phyloP scores from a whole-genome alignment of 208 protist genomes.

The Trypanosoma avium region DNA sequence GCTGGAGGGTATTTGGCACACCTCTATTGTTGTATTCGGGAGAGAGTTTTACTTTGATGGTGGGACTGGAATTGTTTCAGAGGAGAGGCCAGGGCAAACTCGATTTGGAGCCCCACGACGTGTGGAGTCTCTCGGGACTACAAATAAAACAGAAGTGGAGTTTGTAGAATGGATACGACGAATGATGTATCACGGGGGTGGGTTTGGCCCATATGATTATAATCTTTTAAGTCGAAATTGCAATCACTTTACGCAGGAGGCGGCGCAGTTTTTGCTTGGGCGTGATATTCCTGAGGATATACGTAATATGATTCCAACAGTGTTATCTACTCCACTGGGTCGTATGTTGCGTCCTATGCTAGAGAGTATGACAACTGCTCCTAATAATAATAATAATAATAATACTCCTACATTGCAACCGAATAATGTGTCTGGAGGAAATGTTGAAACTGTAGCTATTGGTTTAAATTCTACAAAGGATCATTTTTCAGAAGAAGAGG shows the following conservation, averaged over 20 bases:
- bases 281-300: slow-evolving; percentile 69
- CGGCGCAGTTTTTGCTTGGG: slow-evolving; percentile 65
- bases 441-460: background rate
- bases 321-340: slow-evolving; percentile 82
- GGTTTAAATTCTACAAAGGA: slow-evolving; percentile 31
- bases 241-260: slow-evolving; percentile 93
- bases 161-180: slow-evolving; percentile 58
- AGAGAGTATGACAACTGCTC: slow-evolving; percentile 56
- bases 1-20: slow-evolving; percentile 95
- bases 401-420: background rate
- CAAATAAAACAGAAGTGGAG: slow-evolving; percentile 49
- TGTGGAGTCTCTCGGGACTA: slow-evolving; percentile 58
- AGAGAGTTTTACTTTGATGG: slow-evolving; percentile 94
- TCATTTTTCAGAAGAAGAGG: slow-evolving; percentile 48
- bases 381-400: background rate
- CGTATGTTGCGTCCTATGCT: slow-evolving; percentile 78
- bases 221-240: slow-evolving; percentile 91
- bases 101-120: slow-evolving; percentile 79
- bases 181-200: slow-evolving; percentile 9
- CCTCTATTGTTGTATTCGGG: slow-evolving; percentile 89
- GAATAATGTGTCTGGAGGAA: background rate
- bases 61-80: slow-evolving; percentile 73
- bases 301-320: slow-evolving; percentile 63
- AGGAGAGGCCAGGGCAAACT: slow-evolving; percentile 52
- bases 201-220: slow-evolving; percentile 84